Evolutionary conservation across 305 asterid species (phyloP).

Genomic region (Ilex paraguariensis): DNA sequence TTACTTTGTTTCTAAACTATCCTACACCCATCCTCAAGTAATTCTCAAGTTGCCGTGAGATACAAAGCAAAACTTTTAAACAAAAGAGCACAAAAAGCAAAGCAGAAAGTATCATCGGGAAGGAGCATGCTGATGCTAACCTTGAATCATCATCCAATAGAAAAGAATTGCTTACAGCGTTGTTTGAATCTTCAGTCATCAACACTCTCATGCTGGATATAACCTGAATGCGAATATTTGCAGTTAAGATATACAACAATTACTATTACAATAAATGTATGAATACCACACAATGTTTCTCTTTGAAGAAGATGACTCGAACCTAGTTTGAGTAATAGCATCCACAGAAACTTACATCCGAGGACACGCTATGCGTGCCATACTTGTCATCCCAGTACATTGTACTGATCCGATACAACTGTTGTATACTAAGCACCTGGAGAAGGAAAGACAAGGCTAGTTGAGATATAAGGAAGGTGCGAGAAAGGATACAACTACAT

Average conservation of each 20-base stretch:
- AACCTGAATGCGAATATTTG: constrained; percentile 28
- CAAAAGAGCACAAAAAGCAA: background rate
- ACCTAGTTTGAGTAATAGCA: constrained; percentile 34
- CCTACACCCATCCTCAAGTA: no score
- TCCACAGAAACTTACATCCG: constrained; percentile 51
- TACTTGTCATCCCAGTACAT: constrained; percentile 76
- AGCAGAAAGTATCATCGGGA: background rate
- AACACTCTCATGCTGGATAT: constrained; percentile 55
- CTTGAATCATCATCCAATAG: constrained; percentile 66
- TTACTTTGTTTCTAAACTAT: no score
- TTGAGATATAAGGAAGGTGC: background rate
- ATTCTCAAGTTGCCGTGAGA: no score
- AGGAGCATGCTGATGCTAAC: constrained; percentile 20
- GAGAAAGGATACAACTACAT: background rate
- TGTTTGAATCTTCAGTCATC: constrained; percentile 61
- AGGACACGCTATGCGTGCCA: constrained; percentile 58
- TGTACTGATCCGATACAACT: constrained; percentile 58
- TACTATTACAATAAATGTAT: constrained; percentile 14
- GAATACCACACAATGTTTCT: constrained; percentile 8
- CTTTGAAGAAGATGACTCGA: constrained; percentile 27
- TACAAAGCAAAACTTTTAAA: background rate
- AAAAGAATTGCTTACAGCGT: constrained; percentile 57
- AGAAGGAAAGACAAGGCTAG: constrained; percentile 5
- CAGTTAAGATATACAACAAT: constrained; percentile 2
- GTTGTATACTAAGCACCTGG: constrained; percentile 64